Percentiles rank a stretch among this genome's conserved stretches.
phyloP scores from a whole-genome alignment of 257 asterid species.

The Eucommia ulmoides region DNA sequence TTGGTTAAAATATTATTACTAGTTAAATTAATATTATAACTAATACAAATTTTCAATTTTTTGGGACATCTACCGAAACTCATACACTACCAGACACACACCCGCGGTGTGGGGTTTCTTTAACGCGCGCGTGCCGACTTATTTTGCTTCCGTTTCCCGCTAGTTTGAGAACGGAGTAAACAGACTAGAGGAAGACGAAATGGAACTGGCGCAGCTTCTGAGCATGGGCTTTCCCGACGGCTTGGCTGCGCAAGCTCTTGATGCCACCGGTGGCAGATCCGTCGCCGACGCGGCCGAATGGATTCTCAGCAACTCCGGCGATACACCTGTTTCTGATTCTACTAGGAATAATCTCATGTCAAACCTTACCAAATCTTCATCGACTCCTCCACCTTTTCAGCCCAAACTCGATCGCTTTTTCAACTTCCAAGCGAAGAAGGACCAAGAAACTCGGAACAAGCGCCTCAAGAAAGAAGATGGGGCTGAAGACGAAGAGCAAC shows the following conservation, averaged over 20 bases:
- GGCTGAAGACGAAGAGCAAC: constrained; percentile 10
- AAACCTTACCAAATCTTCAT: constrained; percentile 11
- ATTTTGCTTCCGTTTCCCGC: no score
- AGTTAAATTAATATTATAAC: no score
- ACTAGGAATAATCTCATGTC: background rate
- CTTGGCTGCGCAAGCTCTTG: constrained; percentile 46
- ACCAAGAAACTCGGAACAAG: constrained; percentile 3
- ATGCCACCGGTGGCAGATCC: constrained; percentile 35
- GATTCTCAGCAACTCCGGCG: constrained; percentile 32
- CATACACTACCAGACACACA: no score
- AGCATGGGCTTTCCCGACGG: constrained; percentile 68
- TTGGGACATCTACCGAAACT: no score
- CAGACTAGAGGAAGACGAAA: background rate
- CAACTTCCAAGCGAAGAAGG: constrained; percentile 17
- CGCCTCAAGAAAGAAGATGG: constrained; percentile 1
- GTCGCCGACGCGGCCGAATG: constrained; percentile 60
- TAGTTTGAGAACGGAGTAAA: no score
- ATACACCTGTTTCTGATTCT: constrained; percentile 7
- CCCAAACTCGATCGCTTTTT: constrained; percentile 67
- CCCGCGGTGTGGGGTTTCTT: no score
- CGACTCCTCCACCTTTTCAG: constrained; percentile 27
- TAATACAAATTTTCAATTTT: no score
- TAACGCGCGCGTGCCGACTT: no score
- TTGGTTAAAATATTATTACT: no score
- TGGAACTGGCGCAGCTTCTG: constrained; percentile 30